phyloP scores from a whole-genome alignment of 306 rosid species.

The Malus fusca region DNA sequence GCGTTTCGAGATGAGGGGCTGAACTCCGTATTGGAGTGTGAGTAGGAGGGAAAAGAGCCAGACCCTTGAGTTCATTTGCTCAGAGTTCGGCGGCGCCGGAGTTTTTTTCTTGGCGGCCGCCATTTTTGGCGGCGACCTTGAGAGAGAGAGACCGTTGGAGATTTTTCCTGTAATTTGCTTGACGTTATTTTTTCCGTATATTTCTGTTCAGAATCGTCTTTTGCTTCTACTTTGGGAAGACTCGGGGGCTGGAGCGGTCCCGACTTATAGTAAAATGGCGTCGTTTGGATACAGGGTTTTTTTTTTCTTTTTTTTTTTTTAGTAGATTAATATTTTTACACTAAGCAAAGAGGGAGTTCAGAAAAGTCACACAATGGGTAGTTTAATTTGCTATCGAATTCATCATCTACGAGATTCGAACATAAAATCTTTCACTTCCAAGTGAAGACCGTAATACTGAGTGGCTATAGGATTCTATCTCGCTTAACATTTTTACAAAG shows the following conservation, averaged over 20 bases:
- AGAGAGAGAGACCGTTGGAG: neutral
- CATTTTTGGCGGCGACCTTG: constrained; percentile 26
- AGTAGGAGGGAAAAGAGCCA: constrained; percentile 66
- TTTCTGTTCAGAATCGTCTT: neutral
- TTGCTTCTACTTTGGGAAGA: neutral
- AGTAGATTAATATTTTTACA: too few species aligned
- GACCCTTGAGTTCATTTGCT: constrained; percentile 32
- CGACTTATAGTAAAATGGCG: neutral
- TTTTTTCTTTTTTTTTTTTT: neutral
- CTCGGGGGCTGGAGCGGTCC: neutral
- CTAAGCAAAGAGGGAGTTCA: accelerated
- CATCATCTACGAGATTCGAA: accelerated
- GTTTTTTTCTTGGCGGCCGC: constrained; percentile 26
- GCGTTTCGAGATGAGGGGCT: constrained; percentile 87
- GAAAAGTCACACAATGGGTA: accelerated
- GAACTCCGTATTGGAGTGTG: constrained; percentile 89
- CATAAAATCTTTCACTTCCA: accelerated
- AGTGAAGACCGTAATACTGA: accelerated
- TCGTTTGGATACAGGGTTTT: neutral
- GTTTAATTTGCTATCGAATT: too few species aligned
- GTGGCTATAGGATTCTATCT: too few species aligned
- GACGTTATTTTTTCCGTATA: neutral
- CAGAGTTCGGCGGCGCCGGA: constrained; percentile 16
- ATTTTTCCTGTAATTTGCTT: neutral
- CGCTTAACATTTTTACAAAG: too few species aligned